Conservation (phyloP, 2,329 filamentous ascomycete species). For the Colletotrichum tropicicola region DNA sequence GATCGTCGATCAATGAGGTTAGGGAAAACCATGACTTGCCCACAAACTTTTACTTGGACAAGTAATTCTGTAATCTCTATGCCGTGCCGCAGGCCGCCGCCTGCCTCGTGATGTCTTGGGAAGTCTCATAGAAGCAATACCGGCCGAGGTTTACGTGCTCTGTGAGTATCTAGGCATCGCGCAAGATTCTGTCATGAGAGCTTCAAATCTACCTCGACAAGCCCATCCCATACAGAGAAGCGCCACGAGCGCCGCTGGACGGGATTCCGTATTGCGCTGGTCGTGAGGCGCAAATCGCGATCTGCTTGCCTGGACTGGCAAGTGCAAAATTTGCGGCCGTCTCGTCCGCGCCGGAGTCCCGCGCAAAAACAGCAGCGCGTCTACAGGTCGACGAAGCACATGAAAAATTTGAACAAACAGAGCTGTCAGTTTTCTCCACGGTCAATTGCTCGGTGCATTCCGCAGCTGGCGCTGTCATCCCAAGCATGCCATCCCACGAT, state of each 20-base stretch:
- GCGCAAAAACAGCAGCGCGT: neutral
- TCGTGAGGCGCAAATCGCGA: neutral
- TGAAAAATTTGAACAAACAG: neutral
- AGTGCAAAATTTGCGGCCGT: neutral
- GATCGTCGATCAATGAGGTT: constrained; percentile 90
- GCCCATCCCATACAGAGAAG: neutral
- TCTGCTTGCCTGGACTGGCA: neutral
- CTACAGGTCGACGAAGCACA: neutral
- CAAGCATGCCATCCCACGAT: constrained; percentile 3
- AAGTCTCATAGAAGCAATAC: too few species aligned
- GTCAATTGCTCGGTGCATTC: constrained; percentile 24
- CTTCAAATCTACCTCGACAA: neutral
- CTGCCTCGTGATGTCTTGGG: too few species aligned
- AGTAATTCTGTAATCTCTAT: neutral
- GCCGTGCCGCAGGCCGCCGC: too few species aligned
- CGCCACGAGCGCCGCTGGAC: neutral
- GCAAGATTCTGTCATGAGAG: too few species aligned
- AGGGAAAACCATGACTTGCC: constrained; percentile 86
- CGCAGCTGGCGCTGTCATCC: constrained; percentile 14
- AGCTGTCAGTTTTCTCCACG: neutral
- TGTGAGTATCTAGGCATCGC: too few species aligned
- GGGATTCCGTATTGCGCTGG: neutral
- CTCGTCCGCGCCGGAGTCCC: neutral
- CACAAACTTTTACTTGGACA: constrained; percentile 59
- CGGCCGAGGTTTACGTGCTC: too few species aligned